Evolutionary conservation across 2,329 filamentous ascomycete species (phyloP).

Genomic region (Calonectria multiphialidica): DNA sequence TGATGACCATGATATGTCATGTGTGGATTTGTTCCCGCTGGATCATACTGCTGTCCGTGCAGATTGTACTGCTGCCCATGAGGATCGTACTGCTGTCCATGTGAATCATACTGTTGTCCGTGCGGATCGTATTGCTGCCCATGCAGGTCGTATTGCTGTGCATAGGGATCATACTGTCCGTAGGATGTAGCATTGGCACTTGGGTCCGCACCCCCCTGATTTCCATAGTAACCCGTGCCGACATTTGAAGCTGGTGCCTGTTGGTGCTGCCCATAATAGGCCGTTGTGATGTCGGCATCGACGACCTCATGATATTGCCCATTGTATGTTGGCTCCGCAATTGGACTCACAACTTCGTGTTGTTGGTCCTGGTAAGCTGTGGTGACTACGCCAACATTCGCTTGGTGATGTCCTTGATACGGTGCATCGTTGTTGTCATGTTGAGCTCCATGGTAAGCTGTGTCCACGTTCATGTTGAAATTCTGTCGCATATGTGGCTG

Average conservation of each 20-base stretch:
- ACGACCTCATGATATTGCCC: neutral
- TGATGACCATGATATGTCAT: neutral
- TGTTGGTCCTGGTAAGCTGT: neutral
- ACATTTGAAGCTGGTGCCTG: neutral
- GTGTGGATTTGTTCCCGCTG: neutral
- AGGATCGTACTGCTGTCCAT: no score
- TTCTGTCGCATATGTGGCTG: neutral
- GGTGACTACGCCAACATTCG: neutral
- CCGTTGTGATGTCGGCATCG: slow-evolving; percentile 2
- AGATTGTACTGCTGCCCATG: no score
- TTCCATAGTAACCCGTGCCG: neutral
- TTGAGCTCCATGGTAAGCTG: slow-evolving; percentile 1
- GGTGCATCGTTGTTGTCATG: neutral
- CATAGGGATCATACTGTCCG: neutral
- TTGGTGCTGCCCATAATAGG: neutral
- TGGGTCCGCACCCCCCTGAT: neutral
- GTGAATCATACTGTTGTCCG: no score
- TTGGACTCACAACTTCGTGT: neutral
- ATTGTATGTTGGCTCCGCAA: neutral
- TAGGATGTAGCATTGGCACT: neutral
- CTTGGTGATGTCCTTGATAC: neutral
- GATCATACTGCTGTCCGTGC: no score
- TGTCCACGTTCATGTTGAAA: neutral
- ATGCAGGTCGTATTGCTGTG: neutral
- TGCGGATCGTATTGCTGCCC: no score